These are phyloP conservation scores for Meyerozyma carpophila DNA, from an alignment of 1,139 yeast genomes.

Conservation along the genomic window DNA sequence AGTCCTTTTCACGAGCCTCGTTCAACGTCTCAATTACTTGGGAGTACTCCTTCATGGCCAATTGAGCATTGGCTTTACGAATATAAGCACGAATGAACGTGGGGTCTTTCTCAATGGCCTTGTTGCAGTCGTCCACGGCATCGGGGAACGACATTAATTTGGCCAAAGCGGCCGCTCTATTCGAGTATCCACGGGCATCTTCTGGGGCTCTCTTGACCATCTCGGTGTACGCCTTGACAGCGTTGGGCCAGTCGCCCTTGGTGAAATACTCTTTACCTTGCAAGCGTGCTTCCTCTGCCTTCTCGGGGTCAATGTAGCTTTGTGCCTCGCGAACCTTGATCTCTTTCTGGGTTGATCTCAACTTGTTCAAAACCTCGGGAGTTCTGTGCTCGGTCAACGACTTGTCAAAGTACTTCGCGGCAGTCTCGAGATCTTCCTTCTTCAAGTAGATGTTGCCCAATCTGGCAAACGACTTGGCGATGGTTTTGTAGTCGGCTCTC, in stretches of 20 bases:
- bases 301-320: slow-evolving; percentile 79
- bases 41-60: slow-evolving; percentile 84
- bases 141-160: slow-evolving; percentile 97
- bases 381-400: slow-evolving; percentile 97
- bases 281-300: slow-evolving; percentile 93
- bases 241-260: slow-evolving; percentile 94
- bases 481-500: slow-evolving; percentile 86
- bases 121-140: slow-evolving; percentile 87
- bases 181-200: slow-evolving; percentile 95
- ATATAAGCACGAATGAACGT: slow-evolving; percentile 89
- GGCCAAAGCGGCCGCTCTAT: slow-evolving; percentile 95
- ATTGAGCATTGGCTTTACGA: slow-evolving; percentile 92
- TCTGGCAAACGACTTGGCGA: slow-evolving; percentile 92
- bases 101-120: slow-evolving; percentile 86
- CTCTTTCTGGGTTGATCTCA: slow-evolving; percentile 83
- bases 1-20: slow-evolving; percentile 70
- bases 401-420: slow-evolving; percentile 78
- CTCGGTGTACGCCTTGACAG: slow-evolving; percentile 91
- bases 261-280: slow-evolving; percentile 87
- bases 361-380: slow-evolving; percentile 84
- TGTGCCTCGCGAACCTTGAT: slow-evolving; percentile 72
- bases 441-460: slow-evolving; percentile 80
- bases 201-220: slow-evolving; percentile 95
- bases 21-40: slow-evolving; percentile 79
- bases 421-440: slow-evolving; percentile 63